These are phyloP conservation scores for Exophiala bonariae DNA, from an alignment of 2,329 filamentous ascomycete genomes.

Conservation along the genomic window DNA sequence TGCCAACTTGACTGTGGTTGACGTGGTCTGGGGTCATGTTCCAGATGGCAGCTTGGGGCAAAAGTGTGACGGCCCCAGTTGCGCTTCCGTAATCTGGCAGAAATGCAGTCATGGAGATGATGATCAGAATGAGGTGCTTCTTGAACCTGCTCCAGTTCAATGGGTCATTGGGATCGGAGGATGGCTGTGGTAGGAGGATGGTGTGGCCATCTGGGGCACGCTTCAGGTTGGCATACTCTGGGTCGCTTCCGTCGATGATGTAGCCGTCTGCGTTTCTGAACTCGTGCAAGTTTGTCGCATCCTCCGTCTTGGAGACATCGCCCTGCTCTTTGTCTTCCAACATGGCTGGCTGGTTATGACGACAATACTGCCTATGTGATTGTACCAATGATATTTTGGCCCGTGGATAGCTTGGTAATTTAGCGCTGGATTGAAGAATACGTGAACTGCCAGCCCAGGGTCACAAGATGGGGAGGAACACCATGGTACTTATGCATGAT, in stretches of 20 bases:
- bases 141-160: conserved; percentile 38
- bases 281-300: conserved; percentile 22
- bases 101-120: conserved; percentile 40
- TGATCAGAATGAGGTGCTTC: conserved; percentile 38
- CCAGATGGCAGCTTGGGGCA: conserved; percentile 41
- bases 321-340: conserved; percentile 21
- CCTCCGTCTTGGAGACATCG: conserved; percentile 10
- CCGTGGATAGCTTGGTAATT: too few relatives aligned
- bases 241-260: conserved; percentile 33
- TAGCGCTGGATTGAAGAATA: too few relatives aligned
- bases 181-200: conserved; percentile 41
- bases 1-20: conserved; percentile 42
- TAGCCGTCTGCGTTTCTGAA: conserved; percentile 34
- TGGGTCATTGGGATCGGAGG: conserved; percentile 39
- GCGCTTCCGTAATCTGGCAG: conserved; percentile 45
- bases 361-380: too few relatives aligned
- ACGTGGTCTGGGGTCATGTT: conserved; percentile 39
- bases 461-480: too few relatives aligned
- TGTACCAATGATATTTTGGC: too few relatives aligned
- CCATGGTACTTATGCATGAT: too few relatives aligned
- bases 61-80: conserved; percentile 41
- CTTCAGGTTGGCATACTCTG: conserved; percentile 32
- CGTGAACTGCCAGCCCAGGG: too few relatives aligned
- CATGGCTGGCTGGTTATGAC: conserved; percentile 1
- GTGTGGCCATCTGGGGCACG: conserved; percentile 42